Percentiles rank a stretch among this genome's conserved stretches.
These are phyloP conservation scores for Diaporthe longicolla DNA, from an alignment of 2,329 filamentous ascomycete species.

Conservation along the genomic window DNA sequence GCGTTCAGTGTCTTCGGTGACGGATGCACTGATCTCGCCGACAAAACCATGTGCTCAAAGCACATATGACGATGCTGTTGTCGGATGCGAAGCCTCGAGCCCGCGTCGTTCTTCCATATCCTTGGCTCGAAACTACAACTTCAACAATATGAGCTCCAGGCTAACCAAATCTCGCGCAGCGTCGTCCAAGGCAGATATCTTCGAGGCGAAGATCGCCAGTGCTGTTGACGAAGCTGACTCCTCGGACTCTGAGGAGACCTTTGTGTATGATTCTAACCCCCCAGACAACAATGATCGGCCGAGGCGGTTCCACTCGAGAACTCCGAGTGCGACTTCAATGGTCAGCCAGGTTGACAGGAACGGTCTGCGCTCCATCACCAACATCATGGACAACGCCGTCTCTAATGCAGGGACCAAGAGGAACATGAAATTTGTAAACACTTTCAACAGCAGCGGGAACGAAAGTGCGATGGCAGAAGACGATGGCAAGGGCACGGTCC, in stretches of 20 bases:
- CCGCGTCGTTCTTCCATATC: slow-evolving; percentile 45
- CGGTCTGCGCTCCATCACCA: slow-evolving; percentile 74
- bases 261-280: slow-evolving; percentile 98
- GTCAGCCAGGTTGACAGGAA: slow-evolving; percentile 76
- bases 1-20: slow-evolving; percentile 53
- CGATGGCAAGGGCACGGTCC: slow-evolving; percentile 73
- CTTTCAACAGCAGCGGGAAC: slow-evolving; percentile 74
- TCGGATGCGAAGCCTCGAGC: slow-evolving; percentile 44
- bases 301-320: slow-evolving; percentile 91
- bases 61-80: slow-evolving; percentile 48
- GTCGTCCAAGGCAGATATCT: slow-evolving; percentile 97
- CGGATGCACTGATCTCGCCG: slow-evolving; percentile 53
- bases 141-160: slow-evolving; percentile 57
- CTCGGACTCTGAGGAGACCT: slow-evolving; percentile 97
- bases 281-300: slow-evolving; percentile 75
- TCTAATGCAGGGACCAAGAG: slow-evolving; percentile 78
- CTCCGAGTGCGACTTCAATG: slow-evolving; percentile 92
- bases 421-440: slow-evolving; percentile 96
- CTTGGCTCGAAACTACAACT: slow-evolving; percentile 48
- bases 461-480: slow-evolving; percentile 73
- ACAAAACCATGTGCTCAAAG: slow-evolving; percentile 53
- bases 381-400: slow-evolving; percentile 72
- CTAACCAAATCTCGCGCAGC: slow-evolving; percentile 69
- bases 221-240: slow-evolving; percentile 97
- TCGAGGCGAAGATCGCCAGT: slow-evolving; percentile 96